phyloP scores from a whole-genome alignment of 495 filamentous ascomycete genomes.

The Pyronema omphalodes region DNA sequence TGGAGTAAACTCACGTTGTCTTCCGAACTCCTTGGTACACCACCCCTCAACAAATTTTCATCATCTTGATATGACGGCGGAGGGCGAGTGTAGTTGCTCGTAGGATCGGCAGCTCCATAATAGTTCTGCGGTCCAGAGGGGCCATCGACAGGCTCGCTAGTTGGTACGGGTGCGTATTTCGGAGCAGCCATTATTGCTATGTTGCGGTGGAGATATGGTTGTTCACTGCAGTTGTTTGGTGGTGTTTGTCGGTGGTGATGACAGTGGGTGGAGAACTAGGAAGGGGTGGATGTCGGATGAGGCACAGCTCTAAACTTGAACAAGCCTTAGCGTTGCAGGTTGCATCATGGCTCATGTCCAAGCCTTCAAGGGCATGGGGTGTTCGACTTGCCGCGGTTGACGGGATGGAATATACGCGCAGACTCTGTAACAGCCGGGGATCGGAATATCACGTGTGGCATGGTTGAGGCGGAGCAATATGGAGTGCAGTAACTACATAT shows the following conservation, averaged over 20 bases:
- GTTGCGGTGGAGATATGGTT: no score
- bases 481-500: no score
- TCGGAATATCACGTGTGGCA: no score
- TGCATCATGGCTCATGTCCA: neutral
- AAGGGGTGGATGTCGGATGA: neutral
- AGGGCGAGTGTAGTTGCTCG: conserved; percentile 52
- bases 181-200: neutral
- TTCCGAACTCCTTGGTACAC: conserved; percentile 54
- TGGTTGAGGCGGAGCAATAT: no score
- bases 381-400: no score
- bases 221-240: no score
- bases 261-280: no score
- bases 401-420: no score
- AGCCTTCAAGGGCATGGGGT: no score
- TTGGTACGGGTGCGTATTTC: neutral
- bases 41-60: conserved; percentile 36
- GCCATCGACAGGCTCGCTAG: neutral
- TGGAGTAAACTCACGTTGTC: conserved; percentile 36
- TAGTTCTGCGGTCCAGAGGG: conserved; percentile 1
- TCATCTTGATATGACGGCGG: conserved; percentile 64
- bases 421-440: no score
- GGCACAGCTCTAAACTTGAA: neutral
- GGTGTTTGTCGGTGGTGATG: no score
- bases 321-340: neutral
- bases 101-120: conserved; percentile 17